Evolutionary conservation across 1,284 basidiomycete species (phyloP), one percentile per base, ranked within the genome.

Genomic region (Chalciporus sp.): DNA sequence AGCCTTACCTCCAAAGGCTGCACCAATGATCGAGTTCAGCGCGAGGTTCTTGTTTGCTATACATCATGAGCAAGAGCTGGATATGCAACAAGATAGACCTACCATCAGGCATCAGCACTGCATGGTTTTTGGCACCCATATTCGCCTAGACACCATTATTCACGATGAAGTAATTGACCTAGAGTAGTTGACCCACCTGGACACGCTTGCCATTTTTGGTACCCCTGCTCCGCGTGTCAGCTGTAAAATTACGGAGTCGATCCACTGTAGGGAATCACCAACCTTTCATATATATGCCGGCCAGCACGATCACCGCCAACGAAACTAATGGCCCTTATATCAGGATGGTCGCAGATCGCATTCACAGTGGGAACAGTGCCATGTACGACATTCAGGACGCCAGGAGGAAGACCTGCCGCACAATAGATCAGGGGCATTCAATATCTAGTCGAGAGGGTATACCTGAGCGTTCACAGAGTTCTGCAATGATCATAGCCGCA

Each of bases 111-210:
- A 98, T 95, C 61, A 98, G 72, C 47, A 98, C 85, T 47, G 87
- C 92, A 72, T 98, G 95, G 69, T 98, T 99, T 79, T 99, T 99
- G 37, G 96, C 96, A 28, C 95, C 96, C 70, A 98, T 74, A 69
- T 98, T 98, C 31, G 92, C 90, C 82, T 86, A 69, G 33, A 39
- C 7, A 42, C 1, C 28, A 44, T 11, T 46, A 31, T 42, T 52
- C 47, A 43, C 43, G 23, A 52, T 49, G 40, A 28, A 37, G 40
- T 11, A 58, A 57, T 52, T 27, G 53, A 43, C n/a, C n/a, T 44
- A 10, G 41, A 31, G 40, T 26, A 19, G 26, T 16, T 45, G 33
- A 17, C 67, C 55, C 63, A 82, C 85, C 75, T 94, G 93, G 1
- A 98, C 95, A 16, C 96, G 86, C 73, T 99, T 99, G 49, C 96